phyloP scores from a whole-genome alignment of 352 stramenopile genomes.

The Phytophthora meadii region DNA sequence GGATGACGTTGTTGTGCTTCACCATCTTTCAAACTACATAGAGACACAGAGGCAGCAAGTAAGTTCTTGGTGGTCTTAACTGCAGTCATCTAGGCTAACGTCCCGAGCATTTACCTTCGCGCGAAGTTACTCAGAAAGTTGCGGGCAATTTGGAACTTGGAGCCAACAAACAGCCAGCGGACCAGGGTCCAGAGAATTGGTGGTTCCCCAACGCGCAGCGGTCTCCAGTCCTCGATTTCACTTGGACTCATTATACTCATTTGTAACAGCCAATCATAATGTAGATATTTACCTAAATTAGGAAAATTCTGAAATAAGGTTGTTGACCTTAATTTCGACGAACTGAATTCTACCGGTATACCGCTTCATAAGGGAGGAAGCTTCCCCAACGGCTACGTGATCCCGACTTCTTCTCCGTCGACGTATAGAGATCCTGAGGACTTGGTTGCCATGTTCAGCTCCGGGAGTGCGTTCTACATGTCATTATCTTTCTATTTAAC shows the following conservation, averaged over 20 bases:
- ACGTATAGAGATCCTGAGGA: not conserved
- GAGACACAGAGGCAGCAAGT: slow-evolving; percentile 8
- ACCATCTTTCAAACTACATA: slow-evolving; percentile 92
- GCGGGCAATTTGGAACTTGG: slow-evolving; percentile 92
- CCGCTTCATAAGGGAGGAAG: not conserved
- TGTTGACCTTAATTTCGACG: slow-evolving; percentile 1
- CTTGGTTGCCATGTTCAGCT: slow-evolving; percentile 42
- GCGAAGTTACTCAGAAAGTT: slow-evolving; percentile 86
- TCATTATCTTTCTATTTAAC: not conserved
- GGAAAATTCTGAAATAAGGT: not conserved
- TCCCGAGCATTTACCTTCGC: slow-evolving; percentile 60
- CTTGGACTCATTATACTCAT: slow-evolving; percentile 63
- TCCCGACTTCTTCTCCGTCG: no score
- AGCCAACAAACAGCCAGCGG: slow-evolving; percentile 43
- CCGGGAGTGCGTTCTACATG: slow-evolving; percentile 35
- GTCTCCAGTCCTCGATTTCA: slow-evolving; percentile 72
- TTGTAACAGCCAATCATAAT: slow-evolving; percentile 54
- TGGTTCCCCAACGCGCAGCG: slow-evolving; percentile 82
- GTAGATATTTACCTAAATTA: not conserved
- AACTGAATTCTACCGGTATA: not conserved
- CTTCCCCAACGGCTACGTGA: no score
- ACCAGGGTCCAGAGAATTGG: slow-evolving; percentile 61
- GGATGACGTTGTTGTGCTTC: slow-evolving; percentile 99
- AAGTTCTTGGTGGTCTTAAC: not conserved
- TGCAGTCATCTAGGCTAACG: no score